Base-by-base conservation (phyloP, 352 stramenopile species). In the Phytophthora boehmeriae region DNA sequence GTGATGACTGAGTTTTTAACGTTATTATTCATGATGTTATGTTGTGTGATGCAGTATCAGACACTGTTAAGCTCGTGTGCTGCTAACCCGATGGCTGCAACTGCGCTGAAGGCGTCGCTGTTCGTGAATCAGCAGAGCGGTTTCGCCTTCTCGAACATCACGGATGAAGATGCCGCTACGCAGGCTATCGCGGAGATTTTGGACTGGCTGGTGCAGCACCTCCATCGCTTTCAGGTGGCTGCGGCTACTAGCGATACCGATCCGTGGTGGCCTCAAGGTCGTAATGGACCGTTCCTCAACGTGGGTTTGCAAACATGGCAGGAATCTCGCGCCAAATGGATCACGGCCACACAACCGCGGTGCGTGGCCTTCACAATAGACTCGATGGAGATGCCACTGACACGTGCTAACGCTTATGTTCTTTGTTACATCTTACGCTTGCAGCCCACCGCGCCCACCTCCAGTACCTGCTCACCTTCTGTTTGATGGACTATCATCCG, bases 131-230 rank as follows among this genome's bases (percentile, higher is more conserved):
- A 95, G 63, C 68, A 64, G 50, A 83, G 79, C 51, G 81, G 85
- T 17, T 96, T 96, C 61, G 86, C 85, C 51, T 95, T 95, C 74
- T 92, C 80, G 63, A 81, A 86, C 80, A 95, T 96, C 81, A 93
- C 84, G 43, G 83, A 96, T 75, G 88, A 96, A 84, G 88, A 96
- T 63, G 86, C 88, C 23, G 88, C 84, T 19, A 96, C 88, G 38
- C 84, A 92, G 53, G 86, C 86, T 42, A 92, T 95, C 52, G 83
- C 83, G 16, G 84, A 95, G 61, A 74, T 95, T 45, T 71, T 96
- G 38, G 88, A 95, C 66, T 96, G 88, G 88, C 75, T 96, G 42
- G 73, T 93, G 45, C 54, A 82, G 51, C 83, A 96, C 38, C 62
- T 96, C 43, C 84, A 96, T 71, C 86, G 88, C 54, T 96, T 96